These are phyloP conservation scores for Scheffersomyces parashehatae DNA, from an alignment of 1,139 yeast species.

Conservation along the genomic window DNA sequence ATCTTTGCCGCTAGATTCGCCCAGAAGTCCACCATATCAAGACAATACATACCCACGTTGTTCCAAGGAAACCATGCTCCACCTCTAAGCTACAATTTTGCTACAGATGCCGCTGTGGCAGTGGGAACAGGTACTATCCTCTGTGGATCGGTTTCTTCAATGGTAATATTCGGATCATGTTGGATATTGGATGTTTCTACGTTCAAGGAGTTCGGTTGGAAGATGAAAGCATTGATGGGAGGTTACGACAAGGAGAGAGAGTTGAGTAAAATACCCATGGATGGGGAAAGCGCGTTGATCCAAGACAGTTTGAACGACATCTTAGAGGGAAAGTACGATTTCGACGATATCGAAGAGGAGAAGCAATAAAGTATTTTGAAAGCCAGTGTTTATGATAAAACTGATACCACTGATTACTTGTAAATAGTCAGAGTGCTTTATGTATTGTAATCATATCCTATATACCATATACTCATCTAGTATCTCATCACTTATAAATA, in stretches of 20 bases:
- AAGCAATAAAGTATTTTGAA: not conserved
- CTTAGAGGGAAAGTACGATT: conserved; percentile 42
- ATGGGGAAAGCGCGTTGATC: conserved; percentile 61
- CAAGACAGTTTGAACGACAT: conserved; percentile 53
- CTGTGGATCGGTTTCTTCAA: conserved; percentile 71
- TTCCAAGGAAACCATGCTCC: conserved; percentile 88
- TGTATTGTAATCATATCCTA: too few species aligned
- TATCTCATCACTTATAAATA: too few species aligned
- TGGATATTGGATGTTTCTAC: conserved; percentile 77
- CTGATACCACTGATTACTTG: not conserved
- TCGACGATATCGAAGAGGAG: conserved; percentile 8
- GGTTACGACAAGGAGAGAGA: conserved; percentile 59
- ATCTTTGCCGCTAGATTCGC: conserved; percentile 74
- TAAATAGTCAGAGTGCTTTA: not conserved
- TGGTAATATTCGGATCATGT: conserved; percentile 72
- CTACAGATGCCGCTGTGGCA: conserved; percentile 85
- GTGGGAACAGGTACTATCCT: conserved; percentile 78
- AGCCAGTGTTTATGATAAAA: not conserved
- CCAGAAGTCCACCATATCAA: conserved; percentile 66
- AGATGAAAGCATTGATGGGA: conserved; percentile 67
- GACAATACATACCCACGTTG: conserved; percentile 75
- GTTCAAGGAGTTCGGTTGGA: conserved; percentile 69
- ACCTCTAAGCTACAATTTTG: conserved; percentile 71
- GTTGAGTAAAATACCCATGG: conserved; percentile 57
- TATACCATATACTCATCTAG: too few species aligned